Evolutionary conservation across 2,329 filamentous ascomycete species (phyloP).

Genomic region (Aspergillus sp.): DNA sequence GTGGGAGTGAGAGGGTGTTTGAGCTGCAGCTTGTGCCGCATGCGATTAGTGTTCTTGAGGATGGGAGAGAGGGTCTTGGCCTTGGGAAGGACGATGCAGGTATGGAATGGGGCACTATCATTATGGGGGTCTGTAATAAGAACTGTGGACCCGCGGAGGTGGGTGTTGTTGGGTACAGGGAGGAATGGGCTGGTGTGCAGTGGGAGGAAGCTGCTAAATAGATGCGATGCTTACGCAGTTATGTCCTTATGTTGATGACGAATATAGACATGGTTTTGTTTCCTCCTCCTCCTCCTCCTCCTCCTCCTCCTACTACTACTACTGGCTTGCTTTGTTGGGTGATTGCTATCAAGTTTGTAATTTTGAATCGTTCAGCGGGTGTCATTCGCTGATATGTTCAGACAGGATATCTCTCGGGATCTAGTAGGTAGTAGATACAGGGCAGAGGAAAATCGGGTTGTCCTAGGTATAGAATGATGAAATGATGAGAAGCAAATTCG

Average conservation of each 20-base stretch:
- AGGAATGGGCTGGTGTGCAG: constrained; percentile 98
- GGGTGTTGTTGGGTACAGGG: constrained; percentile 73
- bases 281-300: no score
- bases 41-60: constrained; percentile 84
- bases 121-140: constrained; percentile 77
- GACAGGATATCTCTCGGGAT: background rate
- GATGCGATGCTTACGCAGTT: background rate
- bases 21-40: constrained; percentile 92
- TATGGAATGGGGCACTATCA: constrained; percentile 97
- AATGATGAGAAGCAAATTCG: constrained; percentile 24
- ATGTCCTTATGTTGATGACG: constrained; percentile 21
- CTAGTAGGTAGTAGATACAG: constrained; percentile 2
- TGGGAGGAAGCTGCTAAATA: constrained; percentile 71
- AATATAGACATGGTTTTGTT: constrained; percentile 5
- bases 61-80: constrained; percentile 61
- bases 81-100: constrained; percentile 64
- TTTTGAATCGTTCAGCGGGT: background rate
- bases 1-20: constrained; percentile 74
- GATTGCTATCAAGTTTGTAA: background rate
- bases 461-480: constrained; percentile 9
- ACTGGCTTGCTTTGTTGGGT: background rate
- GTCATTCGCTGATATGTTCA: background rate
- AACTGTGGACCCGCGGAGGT: constrained; percentile 69
- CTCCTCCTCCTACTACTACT: background rate
- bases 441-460: background rate